Evolutionary conservation across 2,329 filamentous ascomycete species (phyloP).

Genomic region (Torrubiella hemipterigena): DNA sequence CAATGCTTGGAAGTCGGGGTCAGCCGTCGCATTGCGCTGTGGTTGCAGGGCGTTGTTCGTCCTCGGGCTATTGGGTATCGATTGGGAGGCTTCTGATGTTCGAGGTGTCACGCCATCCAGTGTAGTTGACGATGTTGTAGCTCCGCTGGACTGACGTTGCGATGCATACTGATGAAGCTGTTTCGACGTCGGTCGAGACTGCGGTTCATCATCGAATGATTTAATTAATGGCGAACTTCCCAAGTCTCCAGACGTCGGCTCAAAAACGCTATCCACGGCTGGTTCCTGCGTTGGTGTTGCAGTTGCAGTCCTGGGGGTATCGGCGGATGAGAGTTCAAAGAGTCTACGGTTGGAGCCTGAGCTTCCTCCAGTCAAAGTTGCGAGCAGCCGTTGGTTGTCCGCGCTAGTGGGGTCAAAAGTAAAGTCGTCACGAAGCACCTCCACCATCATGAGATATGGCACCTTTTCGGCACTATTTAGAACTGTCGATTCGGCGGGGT

Average conservation of each 20-base stretch:
- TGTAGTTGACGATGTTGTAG: conserved; percentile 45
- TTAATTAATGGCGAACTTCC: conserved; percentile 61
- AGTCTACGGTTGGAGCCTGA: conserved; percentile 46
- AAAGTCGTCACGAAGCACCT: conserved; percentile 71
- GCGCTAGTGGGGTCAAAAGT: conserved; percentile 65
- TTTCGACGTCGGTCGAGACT: conserved; percentile 14
- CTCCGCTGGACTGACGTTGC: conserved; percentile 49
- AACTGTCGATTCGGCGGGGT: conserved; percentile 73
- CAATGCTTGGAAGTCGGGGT: conserved; percentile 70
- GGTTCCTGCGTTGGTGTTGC: conserved; percentile 29
- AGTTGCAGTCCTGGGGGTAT: conserved; percentile 44
- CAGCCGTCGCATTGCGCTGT: conserved; percentile 41
- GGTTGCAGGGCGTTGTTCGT: conserved; percentile 47
- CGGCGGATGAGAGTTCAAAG: conserved; percentile 54
- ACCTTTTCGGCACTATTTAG: conserved; percentile 81
- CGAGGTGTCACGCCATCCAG: conserved; percentile 54
- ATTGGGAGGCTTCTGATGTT: conserved; percentile 56
- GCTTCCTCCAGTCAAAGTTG: conserved; percentile 43
- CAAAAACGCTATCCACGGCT: conserved; percentile 63
- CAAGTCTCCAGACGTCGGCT: conserved; percentile 68
- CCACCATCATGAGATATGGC: conserved; percentile 74
- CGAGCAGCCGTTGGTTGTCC: conserved; percentile 57
- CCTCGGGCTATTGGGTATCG: conserved; percentile 56
- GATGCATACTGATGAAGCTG: conserved; percentile 18
- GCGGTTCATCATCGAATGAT: conserved; percentile 37